A percentile compares a stretch with the other conserved stretches of the same genome.
These are phyloP conservation scores for Pisolithus albus DNA, from an alignment of 768 basidiomycete species.

Conservation along the genomic window DNA sequence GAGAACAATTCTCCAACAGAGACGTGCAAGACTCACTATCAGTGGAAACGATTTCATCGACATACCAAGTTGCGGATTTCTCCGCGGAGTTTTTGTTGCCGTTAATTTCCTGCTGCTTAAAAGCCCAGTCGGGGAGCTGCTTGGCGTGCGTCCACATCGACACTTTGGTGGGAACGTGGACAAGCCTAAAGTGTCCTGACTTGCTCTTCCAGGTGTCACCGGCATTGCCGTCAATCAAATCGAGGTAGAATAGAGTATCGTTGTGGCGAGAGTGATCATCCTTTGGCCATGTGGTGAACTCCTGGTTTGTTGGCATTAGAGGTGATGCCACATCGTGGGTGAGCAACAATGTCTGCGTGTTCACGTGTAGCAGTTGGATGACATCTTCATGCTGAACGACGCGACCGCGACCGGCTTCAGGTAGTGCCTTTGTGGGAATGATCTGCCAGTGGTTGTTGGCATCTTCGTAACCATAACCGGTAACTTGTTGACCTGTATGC, in stretches of 20 bases:
- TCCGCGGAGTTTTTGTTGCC: constrained; percentile 90
- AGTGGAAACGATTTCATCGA: constrained; percentile 71
- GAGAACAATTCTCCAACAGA: constrained; percentile 2
- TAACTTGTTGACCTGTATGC: constrained; percentile 81
- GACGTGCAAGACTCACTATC: constrained; percentile 45
- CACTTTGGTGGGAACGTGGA: constrained; percentile 86
- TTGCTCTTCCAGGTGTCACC: constrained; percentile 91
- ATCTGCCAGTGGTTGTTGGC: constrained; percentile 95
- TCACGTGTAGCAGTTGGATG: constrained; percentile 82
- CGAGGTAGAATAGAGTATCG: constrained; percentile 83
- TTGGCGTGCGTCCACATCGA: constrained; percentile 88
- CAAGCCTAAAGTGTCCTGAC: constrained; percentile 84
- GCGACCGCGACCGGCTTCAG: constrained; percentile 88
- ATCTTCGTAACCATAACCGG: constrained; percentile 91
- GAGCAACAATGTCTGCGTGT: constrained; percentile 74
- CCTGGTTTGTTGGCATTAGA: constrained; percentile 95
- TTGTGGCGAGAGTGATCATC: constrained; percentile 73
- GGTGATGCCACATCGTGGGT: constrained; percentile 98
- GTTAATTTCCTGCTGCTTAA: constrained; percentile 95
- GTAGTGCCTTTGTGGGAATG: constrained; percentile 90
- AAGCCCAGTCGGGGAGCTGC: constrained; percentile 92
- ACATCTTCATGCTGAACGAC: constrained; percentile 86
- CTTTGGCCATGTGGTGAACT: constrained; percentile 89
- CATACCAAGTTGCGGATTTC: constrained; percentile 81
- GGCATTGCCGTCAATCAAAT: constrained; percentile 64